Conservation (phyloP, 108 stramenopile genomes). For the Fistulifera pelliculosa region DNA sequence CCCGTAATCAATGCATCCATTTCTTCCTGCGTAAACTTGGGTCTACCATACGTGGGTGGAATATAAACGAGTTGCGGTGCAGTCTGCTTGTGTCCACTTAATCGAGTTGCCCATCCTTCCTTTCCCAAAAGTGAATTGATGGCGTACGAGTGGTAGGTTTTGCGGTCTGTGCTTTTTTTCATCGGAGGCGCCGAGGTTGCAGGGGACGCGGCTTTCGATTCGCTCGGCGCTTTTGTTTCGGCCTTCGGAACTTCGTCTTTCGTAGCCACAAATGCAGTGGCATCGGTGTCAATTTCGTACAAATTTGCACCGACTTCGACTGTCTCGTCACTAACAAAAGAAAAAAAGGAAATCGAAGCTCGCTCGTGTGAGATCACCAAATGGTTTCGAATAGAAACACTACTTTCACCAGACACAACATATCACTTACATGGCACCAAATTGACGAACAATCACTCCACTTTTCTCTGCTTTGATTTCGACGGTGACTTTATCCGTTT, state of each 20-base stretch:
- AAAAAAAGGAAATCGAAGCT: no score
- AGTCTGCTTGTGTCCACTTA: slow-evolving; percentile 9
- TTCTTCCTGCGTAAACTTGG: slow-evolving; percentile 77
- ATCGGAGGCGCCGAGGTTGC: slow-evolving; percentile 8
- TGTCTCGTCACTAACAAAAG: slow-evolving; percentile 46
- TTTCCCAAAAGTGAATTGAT: slow-evolving; percentile 91
- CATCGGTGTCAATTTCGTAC: slow-evolving; percentile 77
- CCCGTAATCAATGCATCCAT: slow-evolving; percentile 84
- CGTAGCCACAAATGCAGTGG: slow-evolving; percentile 10
- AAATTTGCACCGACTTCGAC: slow-evolving; percentile 76
- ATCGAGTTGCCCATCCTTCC: slow-evolving; percentile 54
- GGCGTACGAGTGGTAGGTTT: slow-evolving; percentile 35
- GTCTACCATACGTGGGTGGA: slow-evolving; percentile 76
- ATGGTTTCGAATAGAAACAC: no score
- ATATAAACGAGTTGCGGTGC: slow-evolving; percentile 4
- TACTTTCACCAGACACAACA: no score
- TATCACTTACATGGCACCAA: slow-evolving; percentile 61
- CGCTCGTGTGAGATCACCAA: no score
- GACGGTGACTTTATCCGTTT: slow-evolving; percentile 91
- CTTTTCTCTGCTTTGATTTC: slow-evolving; percentile 82
- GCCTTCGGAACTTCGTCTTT: slow-evolving; percentile 8
- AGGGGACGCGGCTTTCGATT: slow-evolving; percentile 11
- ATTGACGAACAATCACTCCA: slow-evolving; percentile 67
- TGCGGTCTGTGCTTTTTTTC: neutral
- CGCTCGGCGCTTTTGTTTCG: slow-evolving; percentile 10